Evolutionary conservation across 2,329 filamentous ascomycete species (phyloP).

Genomic region (Talaromyces pinophilus): DNA sequence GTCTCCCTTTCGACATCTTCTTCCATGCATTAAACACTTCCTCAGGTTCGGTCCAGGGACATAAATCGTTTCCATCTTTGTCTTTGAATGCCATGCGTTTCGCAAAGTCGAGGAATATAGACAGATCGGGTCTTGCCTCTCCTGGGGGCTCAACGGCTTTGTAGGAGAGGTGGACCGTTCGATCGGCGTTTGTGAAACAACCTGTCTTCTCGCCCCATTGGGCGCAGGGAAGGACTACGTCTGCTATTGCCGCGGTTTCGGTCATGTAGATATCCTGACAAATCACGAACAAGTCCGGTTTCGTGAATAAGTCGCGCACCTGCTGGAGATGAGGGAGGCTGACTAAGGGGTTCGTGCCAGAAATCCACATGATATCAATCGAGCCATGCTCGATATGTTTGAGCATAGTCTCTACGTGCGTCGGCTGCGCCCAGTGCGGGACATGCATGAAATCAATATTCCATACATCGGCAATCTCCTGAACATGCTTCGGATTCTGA

Average conservation of each 20-base stretch:
- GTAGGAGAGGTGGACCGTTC: slow-evolving; percentile 41
- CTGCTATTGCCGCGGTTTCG: slow-evolving; percentile 40
- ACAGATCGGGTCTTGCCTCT: slow-evolving; percentile 39
- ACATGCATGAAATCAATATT: slow-evolving; percentile 39
- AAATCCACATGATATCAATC: slow-evolving; percentile 44
- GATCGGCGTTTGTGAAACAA: slow-evolving; percentile 43
- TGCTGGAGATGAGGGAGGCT: slow-evolving; percentile 39
- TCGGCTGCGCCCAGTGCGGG: slow-evolving; percentile 44
- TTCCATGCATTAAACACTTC: slow-evolving; percentile 44
- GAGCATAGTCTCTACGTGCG: slow-evolving; percentile 41
- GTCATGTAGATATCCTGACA: slow-evolving; percentile 43
- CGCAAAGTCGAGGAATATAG: slow-evolving; percentile 41
- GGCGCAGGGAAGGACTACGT: slow-evolving; percentile 42
- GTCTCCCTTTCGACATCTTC: slow-evolving; percentile 36
- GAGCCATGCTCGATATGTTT: slow-evolving; percentile 38
- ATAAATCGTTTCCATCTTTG: slow-evolving; percentile 36
- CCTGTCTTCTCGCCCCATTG: slow-evolving; percentile 45
- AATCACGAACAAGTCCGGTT: slow-evolving; percentile 38
- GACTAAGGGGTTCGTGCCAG: slow-evolving; percentile 43
- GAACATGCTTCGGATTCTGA: slow-evolving; percentile 39
- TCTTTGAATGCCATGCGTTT: slow-evolving; percentile 39
- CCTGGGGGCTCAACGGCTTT: slow-evolving; percentile 44
- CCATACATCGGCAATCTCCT: slow-evolving; percentile 41
- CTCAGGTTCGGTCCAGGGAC: slow-evolving; percentile 34
- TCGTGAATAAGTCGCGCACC: slow-evolving; percentile 35